Evolutionary conservation across 352 stramenopile genomes (phyloP).

Genomic region (Phytophthora sp.): DNA sequence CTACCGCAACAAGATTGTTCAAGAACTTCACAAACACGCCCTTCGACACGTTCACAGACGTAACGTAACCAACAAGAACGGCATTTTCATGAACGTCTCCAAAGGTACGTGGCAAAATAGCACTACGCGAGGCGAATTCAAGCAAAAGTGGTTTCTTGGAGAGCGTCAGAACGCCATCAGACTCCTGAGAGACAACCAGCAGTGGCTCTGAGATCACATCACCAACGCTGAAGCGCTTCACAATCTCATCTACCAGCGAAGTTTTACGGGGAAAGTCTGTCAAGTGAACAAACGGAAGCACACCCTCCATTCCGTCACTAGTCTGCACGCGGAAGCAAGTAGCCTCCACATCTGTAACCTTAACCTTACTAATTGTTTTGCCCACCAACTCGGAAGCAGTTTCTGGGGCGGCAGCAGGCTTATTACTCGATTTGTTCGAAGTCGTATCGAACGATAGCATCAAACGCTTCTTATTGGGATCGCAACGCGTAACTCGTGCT

Average conservation of each 20-base stretch:
- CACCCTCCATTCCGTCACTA: slow-evolving; percentile 66
- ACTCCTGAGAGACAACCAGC: slow-evolving; percentile 74
- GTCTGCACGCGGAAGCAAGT: slow-evolving; percentile 81
- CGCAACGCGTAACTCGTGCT: slow-evolving; percentile 75
- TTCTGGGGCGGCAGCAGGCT: slow-evolving; percentile 19
- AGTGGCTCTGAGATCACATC: slow-evolving; percentile 63
- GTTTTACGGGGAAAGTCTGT: slow-evolving; percentile 86
- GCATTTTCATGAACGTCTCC: slow-evolving; percentile 64
- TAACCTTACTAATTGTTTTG: slow-evolving; percentile 62
- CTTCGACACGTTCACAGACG: slow-evolving; percentile 74
- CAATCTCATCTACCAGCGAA: slow-evolving; percentile 73
- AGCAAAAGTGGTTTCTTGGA: slow-evolving; percentile 87
- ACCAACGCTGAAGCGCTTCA: slow-evolving; percentile 54
- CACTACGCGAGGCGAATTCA: slow-evolving; percentile 39
- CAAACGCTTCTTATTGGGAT: slow-evolving; percentile 80
- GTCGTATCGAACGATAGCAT: slow-evolving; percentile 87
- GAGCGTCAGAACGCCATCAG: slow-evolving; percentile 74
- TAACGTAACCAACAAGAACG: slow-evolving; percentile 79
- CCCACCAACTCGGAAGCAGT: slow-evolving; percentile 49
- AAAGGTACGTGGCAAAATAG: slow-evolving; percentile 63
- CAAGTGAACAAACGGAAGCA: slow-evolving; percentile 85
- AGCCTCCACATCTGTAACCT: slow-evolving; percentile 70
- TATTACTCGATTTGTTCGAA: slow-evolving; percentile 17
- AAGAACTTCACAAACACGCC: slow-evolving; percentile 90
- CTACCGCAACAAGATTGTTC: slow-evolving; percentile 84